Evolutionary conservation across 2,329 filamentous ascomycete genomes (phyloP).

Genomic region (Lachnellula occidentalis): DNA sequence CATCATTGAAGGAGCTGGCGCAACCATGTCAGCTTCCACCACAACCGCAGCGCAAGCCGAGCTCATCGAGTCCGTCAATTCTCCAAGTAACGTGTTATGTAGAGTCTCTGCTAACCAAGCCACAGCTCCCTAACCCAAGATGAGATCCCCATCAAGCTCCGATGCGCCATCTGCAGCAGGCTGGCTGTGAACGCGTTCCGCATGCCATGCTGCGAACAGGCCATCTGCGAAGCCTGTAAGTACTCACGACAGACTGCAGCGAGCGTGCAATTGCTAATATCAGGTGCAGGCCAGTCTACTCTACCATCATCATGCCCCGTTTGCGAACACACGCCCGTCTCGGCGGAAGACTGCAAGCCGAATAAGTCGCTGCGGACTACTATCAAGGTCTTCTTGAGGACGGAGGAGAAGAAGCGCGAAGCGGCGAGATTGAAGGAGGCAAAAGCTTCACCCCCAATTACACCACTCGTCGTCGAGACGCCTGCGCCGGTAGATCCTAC

Average conservation of each 20-base stretch:
- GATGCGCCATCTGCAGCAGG: conserved; percentile 89
- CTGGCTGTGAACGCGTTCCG: conserved; percentile 87
- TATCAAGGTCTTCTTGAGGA: conserved; percentile 84
- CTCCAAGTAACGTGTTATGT: not conserved
- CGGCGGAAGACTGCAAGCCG: conserved; percentile 77
- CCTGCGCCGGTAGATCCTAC: conserved; percentile 3
- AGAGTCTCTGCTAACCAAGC: conserved; percentile 8
- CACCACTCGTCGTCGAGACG: conserved; percentile 18
- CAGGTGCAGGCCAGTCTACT: conserved; percentile 61
- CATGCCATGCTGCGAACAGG: conserved; percentile 90
- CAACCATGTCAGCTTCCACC: conserved; percentile 25
- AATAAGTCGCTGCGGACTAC: conserved; percentile 91
- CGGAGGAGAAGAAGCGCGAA: conserved; percentile 83
- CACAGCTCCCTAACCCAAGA: conserved; percentile 41
- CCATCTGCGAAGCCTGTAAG: conserved; percentile 84
- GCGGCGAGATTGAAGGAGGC: conserved; percentile 45
- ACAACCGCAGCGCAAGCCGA: conserved; percentile 29
- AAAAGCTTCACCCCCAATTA: conserved; percentile 32
- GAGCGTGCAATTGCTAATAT: conserved; percentile 10
- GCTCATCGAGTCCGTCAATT: conserved; percentile 29
- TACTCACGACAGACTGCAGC: not conserved
- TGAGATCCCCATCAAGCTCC: conserved; percentile 91
- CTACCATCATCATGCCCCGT: conserved; percentile 80
- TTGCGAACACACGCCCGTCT: conserved; percentile 86
- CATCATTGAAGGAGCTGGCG: not conserved